phyloP scores from a whole-genome alignment of 768 basidiomycete genomes.

The Tricholoma bakamatsutake region DNA sequence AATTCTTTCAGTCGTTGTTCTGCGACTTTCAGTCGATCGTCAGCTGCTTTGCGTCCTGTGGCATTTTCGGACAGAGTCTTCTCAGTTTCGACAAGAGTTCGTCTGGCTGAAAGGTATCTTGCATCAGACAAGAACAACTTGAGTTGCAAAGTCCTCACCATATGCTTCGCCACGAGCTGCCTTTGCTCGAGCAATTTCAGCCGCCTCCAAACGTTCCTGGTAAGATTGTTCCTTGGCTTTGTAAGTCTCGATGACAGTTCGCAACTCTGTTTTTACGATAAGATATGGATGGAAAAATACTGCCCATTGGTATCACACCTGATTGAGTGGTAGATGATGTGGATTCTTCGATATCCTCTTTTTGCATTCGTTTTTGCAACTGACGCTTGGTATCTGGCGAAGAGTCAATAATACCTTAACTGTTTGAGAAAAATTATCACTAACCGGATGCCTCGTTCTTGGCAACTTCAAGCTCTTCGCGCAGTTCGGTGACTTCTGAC shows the following conservation, averaged over 20 bases:
- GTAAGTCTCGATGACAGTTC: constrained; percentile 58
- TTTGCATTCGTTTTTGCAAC: constrained; percentile 53
- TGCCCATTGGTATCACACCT: constrained; percentile 30
- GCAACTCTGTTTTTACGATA: constrained; percentile 40
- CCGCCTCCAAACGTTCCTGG: constrained; percentile 55
- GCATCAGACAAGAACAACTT: constrained; percentile 3
- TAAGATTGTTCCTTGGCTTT: constrained; percentile 57
- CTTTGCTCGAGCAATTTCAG: constrained; percentile 64
- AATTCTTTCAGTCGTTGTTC: constrained; percentile 54
- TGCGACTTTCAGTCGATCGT: constrained; percentile 42
- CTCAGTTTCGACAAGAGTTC: constrained; percentile 57
- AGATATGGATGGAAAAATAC: constrained; percentile 1
- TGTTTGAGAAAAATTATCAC: constrained; percentile 7
- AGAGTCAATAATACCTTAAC: constrained; percentile 5
- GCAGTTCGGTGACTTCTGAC: constrained; percentile 43
- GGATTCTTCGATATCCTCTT: constrained; percentile 54
- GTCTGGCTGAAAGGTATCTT: constrained; percentile 39
- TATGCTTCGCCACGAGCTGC: constrained; percentile 58
- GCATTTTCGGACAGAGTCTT: constrained; percentile 45
- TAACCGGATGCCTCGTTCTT: constrained; percentile 58
- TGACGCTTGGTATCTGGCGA: constrained; percentile 50
- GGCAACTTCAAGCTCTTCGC: constrained; percentile 50
- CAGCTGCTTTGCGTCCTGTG: constrained; percentile 46
- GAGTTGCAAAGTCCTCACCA: constrained; percentile 31
- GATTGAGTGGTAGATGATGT: constrained; percentile 55